Evolutionary conservation across 2,329 filamentous ascomycete species (phyloP).

Genomic region (Ophiostoma himal-ulmi): DNA sequence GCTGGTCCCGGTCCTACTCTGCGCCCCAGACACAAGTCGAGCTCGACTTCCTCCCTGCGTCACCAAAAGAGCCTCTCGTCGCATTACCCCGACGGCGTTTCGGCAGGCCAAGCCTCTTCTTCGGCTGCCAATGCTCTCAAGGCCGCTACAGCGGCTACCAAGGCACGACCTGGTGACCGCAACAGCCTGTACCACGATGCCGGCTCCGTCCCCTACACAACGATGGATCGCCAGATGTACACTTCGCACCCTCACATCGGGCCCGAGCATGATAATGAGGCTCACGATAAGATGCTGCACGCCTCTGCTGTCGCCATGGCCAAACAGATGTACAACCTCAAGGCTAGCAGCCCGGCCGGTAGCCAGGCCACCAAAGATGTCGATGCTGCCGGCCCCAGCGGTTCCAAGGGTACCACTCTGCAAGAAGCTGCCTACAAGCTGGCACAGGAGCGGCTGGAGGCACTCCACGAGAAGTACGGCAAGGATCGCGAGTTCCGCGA

Average conservation of each 20-base stretch:
- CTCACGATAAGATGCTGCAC: constrained; percentile 64
- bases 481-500: constrained; percentile 61
- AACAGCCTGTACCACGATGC: constrained; percentile 46
- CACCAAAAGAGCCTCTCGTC: constrained; percentile 31
- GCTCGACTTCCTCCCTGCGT: constrained; percentile 24
- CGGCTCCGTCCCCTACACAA: constrained; percentile 62
- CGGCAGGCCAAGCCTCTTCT: constrained; percentile 30
- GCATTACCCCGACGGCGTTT: constrained; percentile 17
- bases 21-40: constrained; percentile 1
- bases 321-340: constrained; percentile 68
- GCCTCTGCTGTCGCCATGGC: constrained; percentile 88
- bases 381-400: constrained; percentile 34
- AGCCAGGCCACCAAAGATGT: background rate
- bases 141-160: constrained; percentile 63
- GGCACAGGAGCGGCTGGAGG: constrained; percentile 75
- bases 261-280: constrained; percentile 67
- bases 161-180: constrained; percentile 28
- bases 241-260: constrained; percentile 68
- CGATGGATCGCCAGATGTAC: constrained; percentile 68
- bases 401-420: constrained; percentile 49
- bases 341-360: background rate
- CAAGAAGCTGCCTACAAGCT: constrained; percentile 84
- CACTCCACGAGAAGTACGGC: constrained; percentile 65
- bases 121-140: constrained; percentile 41
- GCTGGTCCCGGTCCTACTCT: background rate